These are phyloP conservation scores for Bremia lactucae DNA, from an alignment of 352 stramenopile species.

Conservation along the genomic window DNA sequence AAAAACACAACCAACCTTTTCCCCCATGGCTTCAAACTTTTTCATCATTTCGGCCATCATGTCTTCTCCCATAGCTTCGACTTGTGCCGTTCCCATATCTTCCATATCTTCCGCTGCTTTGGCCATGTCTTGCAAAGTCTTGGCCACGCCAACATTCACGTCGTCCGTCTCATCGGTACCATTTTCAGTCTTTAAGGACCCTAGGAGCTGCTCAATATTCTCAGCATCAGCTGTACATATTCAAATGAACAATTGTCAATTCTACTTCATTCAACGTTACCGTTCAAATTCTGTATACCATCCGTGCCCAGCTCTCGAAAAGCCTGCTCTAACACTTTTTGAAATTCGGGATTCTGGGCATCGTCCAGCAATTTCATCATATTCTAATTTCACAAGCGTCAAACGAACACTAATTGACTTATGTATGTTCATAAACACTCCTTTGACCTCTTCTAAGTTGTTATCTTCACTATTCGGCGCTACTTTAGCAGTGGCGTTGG, in stretches of 20 bases:
- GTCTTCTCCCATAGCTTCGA: constrained; percentile 88
- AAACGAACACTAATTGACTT: constrained; percentile 1
- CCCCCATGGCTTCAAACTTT: constrained; percentile 91
- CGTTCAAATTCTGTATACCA: constrained; percentile 21
- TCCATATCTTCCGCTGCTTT: constrained; percentile 84
- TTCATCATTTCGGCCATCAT: constrained; percentile 96
- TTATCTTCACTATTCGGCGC: constrained; percentile 49
- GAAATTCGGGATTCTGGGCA: constrained; percentile 79
- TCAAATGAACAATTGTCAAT: neutral
- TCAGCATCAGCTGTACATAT: constrained; percentile 38
- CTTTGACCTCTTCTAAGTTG: constrained; percentile 44
- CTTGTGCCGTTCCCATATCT: constrained; percentile 60
- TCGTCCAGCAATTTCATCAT: constrained; percentile 82
- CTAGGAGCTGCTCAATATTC: constrained; percentile 63
- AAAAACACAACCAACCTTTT: constrained; percentile 69
- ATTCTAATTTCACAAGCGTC: constrained; percentile 30
- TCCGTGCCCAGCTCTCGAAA: constrained; percentile 74
- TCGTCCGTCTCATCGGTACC: constrained; percentile 48
- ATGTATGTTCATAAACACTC: neutral
- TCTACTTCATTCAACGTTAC: neutral
- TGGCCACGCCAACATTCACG: constrained; percentile 70
- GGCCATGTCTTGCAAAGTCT: constrained; percentile 85
- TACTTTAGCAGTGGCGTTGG: constrained; percentile 31
- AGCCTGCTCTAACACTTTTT: constrained; percentile 77
- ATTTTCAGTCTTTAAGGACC: constrained; percentile 40